Evolutionary conservation across 2,329 filamentous ascomycete species (phyloP), one percentile per base, ranked within the genome.

Genomic region (Fusarium subglutinans): DNA sequence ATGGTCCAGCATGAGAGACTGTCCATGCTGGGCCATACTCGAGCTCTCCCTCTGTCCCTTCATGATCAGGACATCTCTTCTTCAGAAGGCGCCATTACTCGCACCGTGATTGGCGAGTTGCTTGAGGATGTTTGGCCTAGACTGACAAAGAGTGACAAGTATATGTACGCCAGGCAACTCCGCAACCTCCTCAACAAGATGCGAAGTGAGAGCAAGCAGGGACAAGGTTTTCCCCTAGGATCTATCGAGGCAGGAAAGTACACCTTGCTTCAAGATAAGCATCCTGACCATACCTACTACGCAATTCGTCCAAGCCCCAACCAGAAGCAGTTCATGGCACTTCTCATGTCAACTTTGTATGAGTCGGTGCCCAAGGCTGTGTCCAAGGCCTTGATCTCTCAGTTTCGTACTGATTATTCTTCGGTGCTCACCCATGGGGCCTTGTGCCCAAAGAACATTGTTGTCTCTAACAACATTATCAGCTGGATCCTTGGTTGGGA

Each of bases 401-500:
- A 76, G 10, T 71, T 81, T 22, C 59, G 45, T 10, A 38, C 26
- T 15, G 59, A 74, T 8, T 75, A 72, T 10, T 37, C 41, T 22
- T 54, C 71, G 6, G 63, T 79, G 5, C 69, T 81, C 44, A 70
- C 76, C 4, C 80, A 81, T 40, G 74, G 76, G 2, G 71, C 76
- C 12, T 54, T 82, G 22, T 77, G 76, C 35, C 80, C 79, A 6
- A 73, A 50, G n/a, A 79, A 80, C 38, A 80, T 81, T 40, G 63
- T 82, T n/a, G 74, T 81, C 14, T 57, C 72, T 2, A 69, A 78
- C 15, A 66, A 58, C 24, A 64, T 63, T 28, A 76, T 82, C 41
- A 64, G 66, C 14, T 73, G 71, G 56, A 76, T 82, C 45, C 56
- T 78, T 12, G 79, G 80, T 20, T 82, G 80, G 80, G 79, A 81